These are phyloP conservation scores for Exophiala sideris DNA, from an alignment of 2,329 filamentous ascomycete species.

Conservation along the genomic window DNA sequence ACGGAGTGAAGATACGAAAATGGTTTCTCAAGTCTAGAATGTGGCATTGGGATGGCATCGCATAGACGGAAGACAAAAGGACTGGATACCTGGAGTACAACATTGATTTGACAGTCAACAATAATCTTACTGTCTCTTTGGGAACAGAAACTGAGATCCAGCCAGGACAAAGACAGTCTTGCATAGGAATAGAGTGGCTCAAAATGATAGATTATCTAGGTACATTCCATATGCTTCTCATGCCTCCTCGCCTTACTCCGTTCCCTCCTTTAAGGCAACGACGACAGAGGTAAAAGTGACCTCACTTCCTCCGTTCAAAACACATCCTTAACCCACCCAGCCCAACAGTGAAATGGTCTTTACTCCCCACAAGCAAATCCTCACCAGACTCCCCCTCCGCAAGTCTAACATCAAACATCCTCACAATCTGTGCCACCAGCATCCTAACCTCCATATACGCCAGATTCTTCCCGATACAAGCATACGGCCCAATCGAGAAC, in stretches of 20 bases:
- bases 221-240: neutral
- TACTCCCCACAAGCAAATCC: slow-evolving; percentile 13
- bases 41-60: neutral
- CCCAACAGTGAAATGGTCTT: slow-evolving; percentile 23
- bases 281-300: neutral
- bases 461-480: slow-evolving; percentile 33
- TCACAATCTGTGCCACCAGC: slow-evolving; percentile 24
- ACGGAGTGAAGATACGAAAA: neutral
- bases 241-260: too few species aligned
- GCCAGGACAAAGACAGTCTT: too few species aligned
- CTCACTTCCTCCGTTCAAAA: slow-evolving; percentile 11
- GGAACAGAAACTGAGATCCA: too few species aligned
- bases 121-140: too few species aligned
- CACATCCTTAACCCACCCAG: slow-evolving; percentile 9
- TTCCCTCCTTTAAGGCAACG: too few species aligned
- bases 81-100: too few species aligned
- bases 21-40: neutral
- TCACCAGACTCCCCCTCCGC: slow-evolving; percentile 29
- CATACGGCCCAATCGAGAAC: slow-evolving; percentile 32
- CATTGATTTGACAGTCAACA: too few species aligned
- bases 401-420: slow-evolving; percentile 30
- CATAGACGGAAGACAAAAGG: too few species aligned
- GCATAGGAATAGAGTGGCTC: too few species aligned
- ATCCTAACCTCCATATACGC: slow-evolving; percentile 31
- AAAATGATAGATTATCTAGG: too few species aligned